Conservation (phyloP, 78 protist species). For the Cavenderia fasciculata region DNA sequence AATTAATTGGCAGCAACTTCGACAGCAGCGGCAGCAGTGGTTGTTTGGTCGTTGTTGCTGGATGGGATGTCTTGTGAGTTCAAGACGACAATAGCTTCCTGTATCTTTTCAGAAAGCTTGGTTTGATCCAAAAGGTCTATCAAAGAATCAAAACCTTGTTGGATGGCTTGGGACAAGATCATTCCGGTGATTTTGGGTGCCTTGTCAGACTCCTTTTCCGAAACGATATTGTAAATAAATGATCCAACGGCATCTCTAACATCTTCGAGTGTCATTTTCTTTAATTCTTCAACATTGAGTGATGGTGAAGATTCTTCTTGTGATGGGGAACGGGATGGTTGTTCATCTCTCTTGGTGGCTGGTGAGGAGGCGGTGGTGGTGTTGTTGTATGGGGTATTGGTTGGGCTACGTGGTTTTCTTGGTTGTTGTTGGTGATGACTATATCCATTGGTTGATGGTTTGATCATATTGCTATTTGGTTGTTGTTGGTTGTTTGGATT, state of each 20-base stretch:
- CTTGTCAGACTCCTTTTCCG: neutral
- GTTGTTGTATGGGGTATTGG: neutral
- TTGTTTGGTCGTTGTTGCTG: too few species aligned
- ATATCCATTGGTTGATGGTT: neutral
- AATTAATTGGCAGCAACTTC: too few species aligned
- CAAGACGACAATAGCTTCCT: too few species aligned
- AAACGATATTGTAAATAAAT: slow-evolving; percentile 26
- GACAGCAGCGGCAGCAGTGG: too few species aligned
- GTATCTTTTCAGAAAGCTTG: too few species aligned
- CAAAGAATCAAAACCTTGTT: too few species aligned
- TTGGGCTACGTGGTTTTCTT: neutral
- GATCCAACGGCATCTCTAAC: slow-evolving; percentile 35
- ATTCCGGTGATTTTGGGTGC: slow-evolving; percentile 63
- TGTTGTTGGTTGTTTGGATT: neutral
- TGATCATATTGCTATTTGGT: too few species aligned
- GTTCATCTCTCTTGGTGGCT: neutral
- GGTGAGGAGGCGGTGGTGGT: neutral
- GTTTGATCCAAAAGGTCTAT: too few species aligned
- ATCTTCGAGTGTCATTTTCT: slow-evolving; percentile 13
- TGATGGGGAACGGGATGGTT: neutral
- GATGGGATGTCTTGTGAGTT: too few species aligned
- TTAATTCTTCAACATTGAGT: slow-evolving; percentile 1
- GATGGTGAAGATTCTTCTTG: neutral
- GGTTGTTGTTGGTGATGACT: slow-evolving; percentile 11
- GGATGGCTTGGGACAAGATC: too few species aligned